These are phyloP conservation scores for Quercus lobata DNA, from an alignment of 331 rosid genomes.

Conservation along the genomic window DNA sequence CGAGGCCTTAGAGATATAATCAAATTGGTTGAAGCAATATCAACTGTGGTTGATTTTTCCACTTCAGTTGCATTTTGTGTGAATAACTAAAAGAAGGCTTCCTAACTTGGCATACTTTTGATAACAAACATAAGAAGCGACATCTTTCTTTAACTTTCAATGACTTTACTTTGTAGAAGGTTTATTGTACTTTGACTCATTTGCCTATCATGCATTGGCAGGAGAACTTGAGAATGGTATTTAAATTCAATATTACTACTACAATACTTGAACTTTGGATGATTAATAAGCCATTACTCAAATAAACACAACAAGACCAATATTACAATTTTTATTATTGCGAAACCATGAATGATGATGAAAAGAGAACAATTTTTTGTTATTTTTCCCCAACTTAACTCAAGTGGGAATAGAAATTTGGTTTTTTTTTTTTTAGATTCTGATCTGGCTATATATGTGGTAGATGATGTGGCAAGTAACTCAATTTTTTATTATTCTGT, in stretches of 20 bases:
- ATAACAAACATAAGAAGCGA: not conserved
- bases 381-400: no score
- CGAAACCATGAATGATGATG: not conserved
- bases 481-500: no score
- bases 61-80: conserved; percentile 40
- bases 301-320: not conserved
- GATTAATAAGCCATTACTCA: not conserved
- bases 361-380: not conserved
- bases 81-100: conserved; percentile 51
- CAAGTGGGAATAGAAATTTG: no score
- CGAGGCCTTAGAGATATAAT: no score
- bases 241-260: conserved; percentile 40
- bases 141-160: conserved; percentile 41
- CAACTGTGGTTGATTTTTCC: not conserved
- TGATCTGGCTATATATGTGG: no score
- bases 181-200: no score
- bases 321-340: not conserved
- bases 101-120: not conserved
- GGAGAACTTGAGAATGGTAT: conserved; percentile 17
- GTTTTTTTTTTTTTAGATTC: no score
- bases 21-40: no score
- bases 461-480: no score
- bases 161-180: conserved; percentile 27
- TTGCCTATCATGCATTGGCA: conserved; percentile 12
- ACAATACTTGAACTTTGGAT: conserved; percentile 54